Evolutionary conservation across 345 rosid genomes (phyloP).

Genomic region (Jatropha curcas): DNA sequence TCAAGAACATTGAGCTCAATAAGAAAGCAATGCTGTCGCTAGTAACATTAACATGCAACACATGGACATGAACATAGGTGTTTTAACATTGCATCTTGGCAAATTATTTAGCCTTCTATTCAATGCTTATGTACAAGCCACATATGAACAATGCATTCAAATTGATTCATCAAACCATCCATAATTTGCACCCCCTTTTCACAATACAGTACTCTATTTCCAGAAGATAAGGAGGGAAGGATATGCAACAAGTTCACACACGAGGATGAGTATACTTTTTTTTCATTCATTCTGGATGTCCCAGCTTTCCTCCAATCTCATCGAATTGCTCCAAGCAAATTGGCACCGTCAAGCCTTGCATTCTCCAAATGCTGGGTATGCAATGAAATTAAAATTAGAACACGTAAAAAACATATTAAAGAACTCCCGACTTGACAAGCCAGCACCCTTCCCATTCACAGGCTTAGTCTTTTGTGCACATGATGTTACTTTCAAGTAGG

Average conservation of each 20-base stretch:
- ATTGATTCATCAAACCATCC: slow-evolving; percentile 5
- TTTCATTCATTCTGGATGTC: not conserved
- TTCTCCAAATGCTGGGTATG: slow-evolving; percentile 71
- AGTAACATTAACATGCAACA: not conserved
- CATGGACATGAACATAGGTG: not conserved
- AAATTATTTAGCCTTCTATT: not conserved
- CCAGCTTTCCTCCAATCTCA: slow-evolving; percentile 22
- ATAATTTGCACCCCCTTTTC: not conserved
- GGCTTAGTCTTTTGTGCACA: not conserved
- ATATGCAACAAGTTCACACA: not conserved
- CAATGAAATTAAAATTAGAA: not conserved
- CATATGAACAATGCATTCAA: not conserved
- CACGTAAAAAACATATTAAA: too few species aligned
- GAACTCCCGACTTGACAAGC: not conserved
- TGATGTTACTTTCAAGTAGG: not conserved
- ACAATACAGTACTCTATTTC: not conserved
- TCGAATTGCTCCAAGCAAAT: slow-evolving; percentile 73
- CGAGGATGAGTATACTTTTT: not conserved
- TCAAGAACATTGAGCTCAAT: not conserved
- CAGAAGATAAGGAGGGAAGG: not conserved
- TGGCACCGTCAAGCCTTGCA: slow-evolving; percentile 88
- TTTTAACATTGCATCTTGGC: not conserved
- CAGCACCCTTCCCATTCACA: too few species aligned
- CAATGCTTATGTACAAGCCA: not conserved
- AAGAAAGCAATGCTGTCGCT: not conserved